Conservation (phyloP, 352 stramenopile species). For the Globisporangium spinosum region DNA sequence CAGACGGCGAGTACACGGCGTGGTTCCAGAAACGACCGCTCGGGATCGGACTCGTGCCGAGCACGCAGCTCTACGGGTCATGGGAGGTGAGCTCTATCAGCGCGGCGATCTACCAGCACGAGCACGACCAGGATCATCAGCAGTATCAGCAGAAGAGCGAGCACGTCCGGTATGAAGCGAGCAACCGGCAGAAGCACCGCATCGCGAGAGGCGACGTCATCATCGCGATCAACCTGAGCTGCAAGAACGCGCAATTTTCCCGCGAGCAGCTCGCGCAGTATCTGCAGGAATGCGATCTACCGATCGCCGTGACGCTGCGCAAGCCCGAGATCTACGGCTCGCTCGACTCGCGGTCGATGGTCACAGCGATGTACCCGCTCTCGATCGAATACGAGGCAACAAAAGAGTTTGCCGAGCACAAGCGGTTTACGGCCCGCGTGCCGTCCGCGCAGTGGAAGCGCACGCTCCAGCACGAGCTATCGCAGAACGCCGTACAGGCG, state of each 20-base stretch:
- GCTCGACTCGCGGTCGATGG: constrained; percentile 56
- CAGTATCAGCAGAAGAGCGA: constrained; percentile 6
- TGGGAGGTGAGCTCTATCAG: constrained; percentile 70
- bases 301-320: constrained; percentile 66
- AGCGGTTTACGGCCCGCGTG: constrained; percentile 44
- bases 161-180: constrained; percentile 13
- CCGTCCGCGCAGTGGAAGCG: constrained; percentile 68
- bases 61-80: constrained; percentile 72
- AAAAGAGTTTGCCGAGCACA: constrained; percentile 17
- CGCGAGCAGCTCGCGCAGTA: constrained; percentile 41
- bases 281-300: constrained; percentile 37
- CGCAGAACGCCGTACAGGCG: constrained; percentile 29
- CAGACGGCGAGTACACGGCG: constrained; percentile 70
- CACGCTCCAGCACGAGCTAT: constrained; percentile 51
- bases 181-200: constrained; percentile 15
- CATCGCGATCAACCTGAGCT: constrained; percentile 61
- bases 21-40: constrained; percentile 63
- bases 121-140: not conserved
- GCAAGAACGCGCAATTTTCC: constrained; percentile 41
- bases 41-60: constrained; percentile 71
- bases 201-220: constrained; percentile 57
- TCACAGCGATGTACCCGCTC: constrained; percentile 70
- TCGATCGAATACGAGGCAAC: constrained; percentile 54
- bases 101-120: not conserved
- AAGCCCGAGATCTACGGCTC: constrained; percentile 56